Evolutionary conservation across 2,329 filamentous ascomycete genomes (phyloP).

Genomic region (Cladosporium sphaerospermum): DNA sequence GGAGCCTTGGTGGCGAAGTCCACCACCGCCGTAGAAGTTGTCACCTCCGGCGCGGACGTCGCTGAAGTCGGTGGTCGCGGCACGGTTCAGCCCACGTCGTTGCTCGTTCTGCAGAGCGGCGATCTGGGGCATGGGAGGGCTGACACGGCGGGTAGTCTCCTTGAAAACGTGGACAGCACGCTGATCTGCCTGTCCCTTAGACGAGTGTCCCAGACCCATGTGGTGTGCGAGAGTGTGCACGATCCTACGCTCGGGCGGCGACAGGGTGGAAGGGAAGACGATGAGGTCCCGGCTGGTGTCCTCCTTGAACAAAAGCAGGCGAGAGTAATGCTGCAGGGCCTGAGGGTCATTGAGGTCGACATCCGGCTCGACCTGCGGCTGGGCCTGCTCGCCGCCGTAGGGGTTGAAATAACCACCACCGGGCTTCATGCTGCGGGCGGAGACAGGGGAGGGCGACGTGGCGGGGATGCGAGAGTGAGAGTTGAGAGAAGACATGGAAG

Average conservation of each 20-base stretch:
- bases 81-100: slow-evolving; percentile 79
- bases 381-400: slow-evolving; percentile 32
- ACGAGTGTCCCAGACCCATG: slow-evolving; percentile 85
- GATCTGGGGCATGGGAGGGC: slow-evolving; percentile 57
- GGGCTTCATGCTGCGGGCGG: slow-evolving; percentile 45
- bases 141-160: slow-evolving; percentile 49
- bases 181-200: slow-evolving; percentile 79
- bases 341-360: slow-evolving; percentile 88
- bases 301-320: slow-evolving; percentile 82
- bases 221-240: slow-evolving; percentile 94
- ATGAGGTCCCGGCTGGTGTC: slow-evolving; percentile 70
- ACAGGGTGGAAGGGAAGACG: slow-evolving; percentile 73
- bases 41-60: slow-evolving; percentile 65
- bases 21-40: slow-evolving; percentile 66
- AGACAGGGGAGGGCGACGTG: slow-evolving; percentile 62
- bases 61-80: slow-evolving; percentile 95
- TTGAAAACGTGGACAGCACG: slow-evolving; percentile 88
- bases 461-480: slow-evolving; percentile 50
- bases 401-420: slow-evolving; percentile 14
- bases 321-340: slow-evolving; percentile 81
- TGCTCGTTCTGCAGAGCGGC: slow-evolving; percentile 63
- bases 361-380: slow-evolving; percentile 42
- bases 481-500: slow-evolving; percentile 74
- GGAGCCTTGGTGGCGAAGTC: slow-evolving; percentile 72
- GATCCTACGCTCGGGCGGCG: slow-evolving; percentile 77